phyloP scores from a whole-genome alignment of 2,329 filamentous ascomycete genomes.

The Arthrocladium fulminans region DNA sequence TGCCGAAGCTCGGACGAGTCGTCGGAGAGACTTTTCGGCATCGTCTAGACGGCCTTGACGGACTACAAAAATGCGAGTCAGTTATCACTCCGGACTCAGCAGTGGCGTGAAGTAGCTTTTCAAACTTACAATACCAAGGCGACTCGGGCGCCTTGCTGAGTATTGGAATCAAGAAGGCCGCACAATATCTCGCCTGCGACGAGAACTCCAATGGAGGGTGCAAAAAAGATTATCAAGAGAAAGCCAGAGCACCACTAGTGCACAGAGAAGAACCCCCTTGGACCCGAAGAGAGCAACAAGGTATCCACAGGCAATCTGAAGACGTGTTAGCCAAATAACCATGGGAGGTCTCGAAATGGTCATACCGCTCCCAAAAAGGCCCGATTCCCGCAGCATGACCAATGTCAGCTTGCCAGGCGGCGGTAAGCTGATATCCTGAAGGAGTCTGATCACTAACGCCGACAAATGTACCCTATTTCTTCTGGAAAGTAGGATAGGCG shows the following conservation, averaged over 20 bases:
- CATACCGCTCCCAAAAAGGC: constrained; percentile 43
- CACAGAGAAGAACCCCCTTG: too few relatives aligned
- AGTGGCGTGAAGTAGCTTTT: too few relatives aligned
- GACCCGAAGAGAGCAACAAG: constrained; percentile 37
- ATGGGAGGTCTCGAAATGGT: constrained; percentile 42
- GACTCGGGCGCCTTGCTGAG: constrained; percentile 14
- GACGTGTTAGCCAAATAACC: constrained; percentile 40
- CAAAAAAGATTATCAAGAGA: constrained; percentile 45
- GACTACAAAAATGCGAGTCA: too few relatives aligned
- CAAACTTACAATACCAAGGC: too few relatives aligned
- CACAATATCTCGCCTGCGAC: constrained; percentile 42
- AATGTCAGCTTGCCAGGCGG: constrained; percentile 15
- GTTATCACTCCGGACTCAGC: too few relatives aligned
- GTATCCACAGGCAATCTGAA: constrained; percentile 40
- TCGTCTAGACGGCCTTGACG: constrained; percentile 12
- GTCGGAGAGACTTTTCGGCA: constrained; percentile 14
- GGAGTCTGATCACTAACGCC: constrained; percentile 9
- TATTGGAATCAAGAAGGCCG: constrained; percentile 20
- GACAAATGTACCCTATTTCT: constrained; percentile 11
- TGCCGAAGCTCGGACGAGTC: constrained; percentile 8
- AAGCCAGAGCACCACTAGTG: too few relatives aligned
- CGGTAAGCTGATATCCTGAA: constrained; percentile 10
- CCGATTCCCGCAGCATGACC: constrained; percentile 32
- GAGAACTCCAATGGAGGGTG: constrained; percentile 37
- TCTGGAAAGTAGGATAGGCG: constrained; percentile 29